Evolutionary conservation across 2,329 filamentous ascomycete genomes (phyloP).

Genomic region (Capronia epimyces): DNA sequence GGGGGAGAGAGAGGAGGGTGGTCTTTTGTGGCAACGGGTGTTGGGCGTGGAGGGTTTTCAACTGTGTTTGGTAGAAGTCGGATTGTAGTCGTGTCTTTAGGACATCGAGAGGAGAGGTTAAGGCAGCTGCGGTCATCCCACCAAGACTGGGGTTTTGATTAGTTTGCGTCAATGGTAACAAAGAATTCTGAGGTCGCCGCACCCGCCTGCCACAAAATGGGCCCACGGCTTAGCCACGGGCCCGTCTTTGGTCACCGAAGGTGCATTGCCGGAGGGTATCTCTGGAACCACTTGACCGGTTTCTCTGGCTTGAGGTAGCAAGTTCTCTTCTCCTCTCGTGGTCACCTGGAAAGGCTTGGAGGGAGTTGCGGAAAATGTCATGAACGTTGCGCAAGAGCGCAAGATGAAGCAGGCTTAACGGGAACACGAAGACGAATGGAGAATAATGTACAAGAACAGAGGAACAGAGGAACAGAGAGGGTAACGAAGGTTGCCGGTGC

Average conservation of each 20-base stretch:
- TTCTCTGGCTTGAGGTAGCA: slow-evolving; percentile 33
- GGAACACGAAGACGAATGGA: not conserved
- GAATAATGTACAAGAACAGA: not conserved
- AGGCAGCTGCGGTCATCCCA: slow-evolving; percentile 82
- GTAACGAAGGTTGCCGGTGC: not conserved
- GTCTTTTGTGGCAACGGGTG: slow-evolving; percentile 50
- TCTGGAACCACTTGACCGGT: slow-evolving; percentile 36
- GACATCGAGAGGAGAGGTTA: slow-evolving; percentile 92
- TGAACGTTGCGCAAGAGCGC: slow-evolving; percentile 19
- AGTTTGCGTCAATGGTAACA: slow-evolving; percentile 5
- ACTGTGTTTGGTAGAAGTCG: slow-evolving; percentile 85
- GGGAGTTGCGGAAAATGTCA: slow-evolving; percentile 25
- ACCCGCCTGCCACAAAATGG: slow-evolving; percentile 88
- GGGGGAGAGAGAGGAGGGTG: slow-evolving; percentile 57
- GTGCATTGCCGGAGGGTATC: slow-evolving; percentile 22
- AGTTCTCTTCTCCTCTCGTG: slow-evolving; percentile 22
- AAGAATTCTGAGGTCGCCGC: slow-evolving; percentile 28
- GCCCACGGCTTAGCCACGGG: slow-evolving; percentile 72
- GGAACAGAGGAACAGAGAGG: not conserved
- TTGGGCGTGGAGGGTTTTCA: slow-evolving; percentile 62
- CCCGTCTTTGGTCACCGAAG: slow-evolving; percentile 28
- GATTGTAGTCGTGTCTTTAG: slow-evolving; percentile 90
- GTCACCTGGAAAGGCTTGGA: slow-evolving; percentile 26
- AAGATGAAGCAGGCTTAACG: not conserved
- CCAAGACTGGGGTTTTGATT: slow-evolving; percentile 57